Conservation (phyloP, 768 basidiomycete species). For the Trametes villosa region DNA sequence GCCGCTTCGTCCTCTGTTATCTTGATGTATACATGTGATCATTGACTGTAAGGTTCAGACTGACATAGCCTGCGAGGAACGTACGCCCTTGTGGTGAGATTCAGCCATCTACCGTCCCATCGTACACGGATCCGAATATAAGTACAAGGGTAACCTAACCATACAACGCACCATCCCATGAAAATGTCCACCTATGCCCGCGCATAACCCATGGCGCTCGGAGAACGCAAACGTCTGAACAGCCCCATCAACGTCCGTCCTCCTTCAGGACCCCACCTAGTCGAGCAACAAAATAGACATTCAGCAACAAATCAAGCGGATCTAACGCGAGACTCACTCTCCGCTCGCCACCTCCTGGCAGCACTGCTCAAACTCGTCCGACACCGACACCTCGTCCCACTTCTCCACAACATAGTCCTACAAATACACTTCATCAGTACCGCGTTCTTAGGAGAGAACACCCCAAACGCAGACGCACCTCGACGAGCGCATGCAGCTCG, state of each 20-base stretch:
- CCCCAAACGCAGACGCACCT: constrained; percentile 46
- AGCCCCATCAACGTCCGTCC: constrained; percentile 69
- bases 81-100: too few species aligned
- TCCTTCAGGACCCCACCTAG: constrained; percentile 72
- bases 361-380: constrained; percentile 68
- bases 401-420: constrained; percentile 79
- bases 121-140: neutral
- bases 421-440: constrained; percentile 3
- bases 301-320: constrained; percentile 1
- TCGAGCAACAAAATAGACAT: constrained; percentile 4
- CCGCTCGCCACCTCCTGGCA: constrained; percentile 74
- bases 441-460: constrained; percentile 11
- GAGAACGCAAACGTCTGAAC: constrained; percentile 69
- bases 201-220: constrained; percentile 37
- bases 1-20: too few species aligned
- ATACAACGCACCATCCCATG: neutral
- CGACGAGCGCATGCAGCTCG: constrained; percentile 60
- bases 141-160: neutral
- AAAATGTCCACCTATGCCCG: constrained; percentile 17
- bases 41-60: too few species aligned
- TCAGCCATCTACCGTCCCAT: neutral
- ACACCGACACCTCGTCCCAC: constrained; percentile 71
- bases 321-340: constrained; percentile 67
- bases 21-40: too few species aligned
- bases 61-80: too few species aligned